These are phyloP conservation scores for Fraxinus cuspidata DNA, from an alignment of 257 asterid genomes.

Conservation along the genomic window DNA sequence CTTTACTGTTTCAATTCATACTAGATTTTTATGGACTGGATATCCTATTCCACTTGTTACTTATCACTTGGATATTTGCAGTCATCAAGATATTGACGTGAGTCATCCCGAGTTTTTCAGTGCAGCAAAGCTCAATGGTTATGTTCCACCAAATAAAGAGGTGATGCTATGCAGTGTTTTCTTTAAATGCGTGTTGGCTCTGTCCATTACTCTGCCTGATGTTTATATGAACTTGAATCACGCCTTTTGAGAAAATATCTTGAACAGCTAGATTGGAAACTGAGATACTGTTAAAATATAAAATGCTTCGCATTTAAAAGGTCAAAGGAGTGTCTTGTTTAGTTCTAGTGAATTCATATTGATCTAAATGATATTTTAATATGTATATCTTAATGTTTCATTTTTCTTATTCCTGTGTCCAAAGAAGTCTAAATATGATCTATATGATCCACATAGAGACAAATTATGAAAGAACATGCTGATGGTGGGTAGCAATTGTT, in stretches of 20 bases:
- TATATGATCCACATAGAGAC: constrained; percentile 12
- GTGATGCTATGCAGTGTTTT: constrained; percentile 35
- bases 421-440: background rate
- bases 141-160: constrained; percentile 92
- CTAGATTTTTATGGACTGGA: constrained; percentile 15
- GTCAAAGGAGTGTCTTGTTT: background rate
- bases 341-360: background rate
- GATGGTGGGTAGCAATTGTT: constrained; percentile 8
- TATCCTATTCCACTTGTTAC: constrained; percentile 18
- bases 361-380: background rate
- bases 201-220: constrained; percentile 1
- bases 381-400: background rate
- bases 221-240: constrained; percentile 1
- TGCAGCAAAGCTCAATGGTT: constrained; percentile 82
- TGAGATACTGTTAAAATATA: background rate
- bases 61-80: constrained; percentile 39
- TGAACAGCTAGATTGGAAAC: constrained; percentile 3
- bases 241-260: constrained; percentile 3
- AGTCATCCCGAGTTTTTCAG: constrained; percentile 95
- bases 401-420: constrained; percentile 3
- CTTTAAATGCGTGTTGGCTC: constrained; percentile 18
- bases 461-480: background rate
- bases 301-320: background rate
- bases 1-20: background rate
- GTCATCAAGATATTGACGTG: constrained; percentile 89